These are phyloP conservation scores for Coniochaeta sp. DNA, from an alignment of 2,329 filamentous ascomycete genomes.

Conservation along the genomic window DNA sequence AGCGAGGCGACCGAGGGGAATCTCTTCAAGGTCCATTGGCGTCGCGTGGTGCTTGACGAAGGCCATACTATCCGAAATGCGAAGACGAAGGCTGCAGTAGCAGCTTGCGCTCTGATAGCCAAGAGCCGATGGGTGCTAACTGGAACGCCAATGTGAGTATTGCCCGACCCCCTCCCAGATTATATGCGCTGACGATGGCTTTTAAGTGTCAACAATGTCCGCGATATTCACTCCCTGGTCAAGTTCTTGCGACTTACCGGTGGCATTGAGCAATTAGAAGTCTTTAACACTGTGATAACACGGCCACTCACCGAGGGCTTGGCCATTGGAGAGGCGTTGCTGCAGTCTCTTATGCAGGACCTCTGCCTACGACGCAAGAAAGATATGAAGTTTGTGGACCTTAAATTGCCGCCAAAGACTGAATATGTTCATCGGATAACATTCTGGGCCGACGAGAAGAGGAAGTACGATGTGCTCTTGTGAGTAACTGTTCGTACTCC, in stretches of 20 bases:
- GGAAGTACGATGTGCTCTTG: slow-evolving; percentile 68
- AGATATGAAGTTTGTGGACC: slow-evolving; percentile 80
- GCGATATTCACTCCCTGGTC: slow-evolving; percentile 72
- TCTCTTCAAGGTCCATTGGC: slow-evolving; percentile 54
- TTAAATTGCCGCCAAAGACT: slow-evolving; percentile 68
- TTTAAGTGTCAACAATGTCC: slow-evolving; percentile 61
- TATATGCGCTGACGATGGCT: background rate
- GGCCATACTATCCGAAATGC: slow-evolving; percentile 77
- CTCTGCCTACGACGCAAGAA: slow-evolving; percentile 78
- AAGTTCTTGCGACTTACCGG: slow-evolving; percentile 71
- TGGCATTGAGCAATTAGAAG: slow-evolving; percentile 61
- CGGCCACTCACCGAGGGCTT: slow-evolving; percentile 57
- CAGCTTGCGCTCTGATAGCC: slow-evolving; percentile 59
- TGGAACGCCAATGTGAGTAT: slow-evolving; percentile 59
- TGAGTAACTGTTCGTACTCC: slow-evolving; percentile 23
- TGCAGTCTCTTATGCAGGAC: slow-evolving; percentile 72
- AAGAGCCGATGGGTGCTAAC: slow-evolving; percentile 73
- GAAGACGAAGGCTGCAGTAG: slow-evolving; percentile 62
- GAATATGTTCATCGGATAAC: slow-evolving; percentile 71
- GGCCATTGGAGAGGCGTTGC: slow-evolving; percentile 49
- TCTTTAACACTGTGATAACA: slow-evolving; percentile 68
- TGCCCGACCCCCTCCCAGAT: background rate
- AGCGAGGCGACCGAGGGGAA: slow-evolving; percentile 45
- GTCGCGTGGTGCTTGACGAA: slow-evolving; percentile 74
- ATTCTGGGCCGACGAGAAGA: slow-evolving; percentile 65